Percentiles rank a stretch among this genome's conserved stretches.
Conservation (phyloP, 306 rosid genomes). For the Medicago ruthenica region DNA sequence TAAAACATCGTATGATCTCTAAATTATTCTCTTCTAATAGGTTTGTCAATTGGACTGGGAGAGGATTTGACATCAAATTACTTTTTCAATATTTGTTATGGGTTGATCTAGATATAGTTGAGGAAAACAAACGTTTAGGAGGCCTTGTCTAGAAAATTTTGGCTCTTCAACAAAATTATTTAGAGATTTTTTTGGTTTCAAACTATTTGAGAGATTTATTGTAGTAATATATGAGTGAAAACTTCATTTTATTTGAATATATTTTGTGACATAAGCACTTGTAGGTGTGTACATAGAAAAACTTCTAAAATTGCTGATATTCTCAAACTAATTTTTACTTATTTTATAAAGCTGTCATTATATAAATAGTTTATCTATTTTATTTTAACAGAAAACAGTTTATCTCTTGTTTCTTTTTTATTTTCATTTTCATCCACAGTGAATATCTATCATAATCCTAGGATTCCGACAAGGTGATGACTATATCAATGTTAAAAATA, state of each 20-base stretch:
- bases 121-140: neutral
- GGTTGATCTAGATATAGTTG: neutral
- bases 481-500: neutral
- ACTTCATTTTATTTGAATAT: too few species aligned
- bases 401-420: too few species aligned
- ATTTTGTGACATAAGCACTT: too few species aligned
- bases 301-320: too few species aligned
- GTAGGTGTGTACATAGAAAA: too few species aligned
- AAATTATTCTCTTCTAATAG: neutral
- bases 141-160: neutral
- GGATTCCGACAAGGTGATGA: neutral
- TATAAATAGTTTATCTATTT: neutral
- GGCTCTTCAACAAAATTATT: neutral
- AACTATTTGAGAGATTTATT: neutral
- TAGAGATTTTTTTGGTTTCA: neutral
- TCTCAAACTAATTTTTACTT: neutral
- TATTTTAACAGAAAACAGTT: neutral
- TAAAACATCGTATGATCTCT: neutral
- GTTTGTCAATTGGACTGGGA: neutral
- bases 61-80: slow-evolving; percentile 10
- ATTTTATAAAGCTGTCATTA: neutral
- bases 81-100: neutral
- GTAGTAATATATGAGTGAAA: neutral
- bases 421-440: neutral
- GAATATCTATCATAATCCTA: neutral